Base-by-base conservation (phyloP, 148 eudicot genomes). In the Persicaria tinctoria region DNA sequence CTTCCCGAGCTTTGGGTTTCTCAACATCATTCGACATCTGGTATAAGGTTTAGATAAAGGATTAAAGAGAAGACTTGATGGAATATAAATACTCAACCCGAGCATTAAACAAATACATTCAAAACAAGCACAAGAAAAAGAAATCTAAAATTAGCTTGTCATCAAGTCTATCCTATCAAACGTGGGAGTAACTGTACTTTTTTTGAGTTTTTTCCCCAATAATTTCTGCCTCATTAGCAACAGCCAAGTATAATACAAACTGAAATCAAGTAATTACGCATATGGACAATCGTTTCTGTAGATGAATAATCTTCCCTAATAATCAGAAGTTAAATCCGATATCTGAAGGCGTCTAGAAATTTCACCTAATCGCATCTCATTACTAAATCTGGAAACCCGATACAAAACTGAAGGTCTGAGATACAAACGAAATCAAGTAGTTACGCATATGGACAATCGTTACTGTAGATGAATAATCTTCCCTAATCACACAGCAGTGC, bases 11-110 rank as follows among this genome's bases (percentile, higher is more conserved):
- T 74, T 85, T 75, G 18, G 91, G 83, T 80, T 88, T 80, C 81
- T 86, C 91, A 68, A 84, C 81, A 70, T 91, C 92, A 64, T 79
- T 78, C 46, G 96, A 69, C 95, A 90, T 92, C 89, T 87, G 73
- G 69, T 70, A 74, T 51, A 66, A 70, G 76, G 48, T 4, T 27
- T 11, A 23, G n/a, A 66, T 5, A 38, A 13, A 11, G 46, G 5
- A 12, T 44, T 5, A 2, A 27, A 50, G 12, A 50, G 53, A 50
- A 50, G 53, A 50, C 12, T 57, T 1, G 6, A 10, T 32, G 12
- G 8, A 23, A 11, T 32, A 3, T 32, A 0, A 0, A 38, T 41
- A 41, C 14, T 66, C n/a, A 66, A 66, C 5, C 9, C 53, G 12
- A 66, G 70, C 11, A 66, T 4, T 66, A 13, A 41, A 66, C n/a